Base-by-base conservation (phyloP, 2,329 filamentous ascomycete genomes). In the Truncatella angustata region DNA sequence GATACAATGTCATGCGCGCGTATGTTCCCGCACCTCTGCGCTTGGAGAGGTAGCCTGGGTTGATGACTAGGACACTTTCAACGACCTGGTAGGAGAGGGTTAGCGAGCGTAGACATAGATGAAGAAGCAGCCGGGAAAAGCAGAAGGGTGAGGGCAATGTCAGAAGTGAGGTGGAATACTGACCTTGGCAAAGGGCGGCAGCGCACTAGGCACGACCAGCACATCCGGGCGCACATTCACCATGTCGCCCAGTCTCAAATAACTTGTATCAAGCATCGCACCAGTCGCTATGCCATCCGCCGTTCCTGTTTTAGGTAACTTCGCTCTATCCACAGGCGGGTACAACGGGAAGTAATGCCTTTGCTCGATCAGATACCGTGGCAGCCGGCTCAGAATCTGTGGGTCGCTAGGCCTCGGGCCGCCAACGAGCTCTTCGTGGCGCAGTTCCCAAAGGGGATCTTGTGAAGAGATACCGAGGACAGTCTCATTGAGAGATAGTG, bases 271-370 rank as follows among this genome's bases (percentile, higher is more conserved):
- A 48, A 97, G 68, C 76, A 87, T 86, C 1, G 90, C 85, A 0
- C 92, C 92, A 0, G 88, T 85, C 4, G 82, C 84, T 34, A 82
- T 62, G 1, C 80, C 82, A 53, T 80, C 77, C 16, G 73, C 76
- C 2, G 80, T 81, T 1, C 84, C 85, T 1, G 84, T 83, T 66
- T 81, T 87, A 26, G 86, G 84, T 51, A 90, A 72, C 58, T 75
- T 82, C 52, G 82, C 78, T 45, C 91, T 79, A 47, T 88, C 84
- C 11, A 85, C 80, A 0, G 93, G 86, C 5, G 94, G 94, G 64
- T 92, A 97, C 1, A 97, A 72, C 0, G 94, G 94, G 63, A 91
- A 91, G 70, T 92, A 97, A 65, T 94, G 91, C 5, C 92, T 78
- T 72, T 97, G 94, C 70, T 96, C 88, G 52, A 99, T 82, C 16